These are phyloP conservation scores for Penicillium paradoxum DNA, from an alignment of 495 filamentous ascomycete species.

Conservation along the genomic window DNA sequence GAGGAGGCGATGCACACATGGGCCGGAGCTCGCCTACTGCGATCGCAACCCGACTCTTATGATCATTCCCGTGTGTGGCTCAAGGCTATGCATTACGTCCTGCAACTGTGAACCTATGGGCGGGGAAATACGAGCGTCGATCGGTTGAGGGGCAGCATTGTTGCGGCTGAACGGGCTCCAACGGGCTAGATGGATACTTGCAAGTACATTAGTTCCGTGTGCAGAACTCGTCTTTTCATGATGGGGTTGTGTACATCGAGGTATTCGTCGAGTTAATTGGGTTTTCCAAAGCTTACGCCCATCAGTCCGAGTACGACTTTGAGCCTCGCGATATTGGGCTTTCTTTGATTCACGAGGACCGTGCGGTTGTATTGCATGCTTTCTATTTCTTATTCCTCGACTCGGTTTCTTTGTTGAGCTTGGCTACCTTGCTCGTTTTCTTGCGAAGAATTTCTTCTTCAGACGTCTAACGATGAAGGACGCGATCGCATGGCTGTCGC, in stretches of 20 bases:
- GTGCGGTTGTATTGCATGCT: neutral
- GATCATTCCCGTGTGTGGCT: neutral
- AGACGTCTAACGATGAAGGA: slow-evolving; percentile 12
- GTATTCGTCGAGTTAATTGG: no score
- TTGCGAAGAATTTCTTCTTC: neutral
- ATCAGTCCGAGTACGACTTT: neutral
- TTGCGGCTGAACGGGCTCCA: slow-evolving; percentile 9
- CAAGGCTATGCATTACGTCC: neutral
- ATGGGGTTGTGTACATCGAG: neutral
- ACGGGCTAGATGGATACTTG: neutral
- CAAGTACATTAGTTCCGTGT: neutral
- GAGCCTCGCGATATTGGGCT: neutral
- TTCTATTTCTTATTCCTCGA: no score
- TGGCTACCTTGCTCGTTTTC: neutral
- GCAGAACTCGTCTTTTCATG: neutral
- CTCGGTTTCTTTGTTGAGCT: neutral
- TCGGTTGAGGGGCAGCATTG: slow-evolving; percentile 6
- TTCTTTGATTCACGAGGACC: slow-evolving; percentile 1
- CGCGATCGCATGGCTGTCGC: slow-evolving; percentile 5
- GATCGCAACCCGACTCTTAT: neutral
- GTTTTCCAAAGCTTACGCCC: no score
- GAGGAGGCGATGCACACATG: neutral
- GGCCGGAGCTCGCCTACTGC: neutral
- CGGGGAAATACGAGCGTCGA: neutral
- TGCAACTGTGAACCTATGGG: neutral